These are phyloP conservation scores for Gymnopus androsaceus DNA, from an alignment of 1,284 basidiomycete species.

Conservation along the genomic window DNA sequence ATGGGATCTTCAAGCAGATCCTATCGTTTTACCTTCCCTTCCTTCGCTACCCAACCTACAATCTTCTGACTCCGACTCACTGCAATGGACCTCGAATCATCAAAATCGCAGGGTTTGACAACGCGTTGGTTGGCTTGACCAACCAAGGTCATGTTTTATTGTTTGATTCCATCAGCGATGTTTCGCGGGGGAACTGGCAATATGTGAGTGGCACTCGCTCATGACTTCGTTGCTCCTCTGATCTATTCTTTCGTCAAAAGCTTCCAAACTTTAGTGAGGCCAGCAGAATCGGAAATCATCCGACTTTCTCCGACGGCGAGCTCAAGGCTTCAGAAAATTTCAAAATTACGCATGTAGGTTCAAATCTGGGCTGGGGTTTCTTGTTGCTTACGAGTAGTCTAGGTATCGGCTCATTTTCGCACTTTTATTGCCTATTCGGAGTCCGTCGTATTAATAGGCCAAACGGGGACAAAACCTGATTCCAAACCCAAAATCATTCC, in stretches of 20 bases:
- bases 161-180: conserved; percentile 45
- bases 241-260: conserved; percentile 35
- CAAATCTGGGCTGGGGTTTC: too few relatives aligned
- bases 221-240: not conserved
- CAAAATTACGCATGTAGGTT: conserved; percentile 72
- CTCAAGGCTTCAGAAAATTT: conserved; percentile 46
- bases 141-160: conserved; percentile 76
- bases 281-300: conserved; percentile 45
- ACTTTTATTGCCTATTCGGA: conserved; percentile 82
- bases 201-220: conserved; percentile 57
- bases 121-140: conserved; percentile 73
- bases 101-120: conserved; percentile 75
- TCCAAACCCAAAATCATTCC: conserved; percentile 64
- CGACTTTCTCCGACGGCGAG: conserved; percentile 39
- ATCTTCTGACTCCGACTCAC: conserved; percentile 29
- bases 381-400: too few relatives aligned
- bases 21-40: conserved; percentile 57
- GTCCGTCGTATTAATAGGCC: conserved; percentile 68
- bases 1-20: conserved; percentile 58
- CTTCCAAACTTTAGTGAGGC: conserved; percentile 72
- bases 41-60: conserved; percentile 42
- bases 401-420: conserved; percentile 85
- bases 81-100: conserved; percentile 56
- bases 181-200: conserved; percentile 58
- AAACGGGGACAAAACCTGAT: conserved; percentile 37